These are phyloP conservation scores for Golubevia pallescens DNA, from an alignment of 1,284 basidiomycete genomes.

Conservation along the genomic window DNA sequence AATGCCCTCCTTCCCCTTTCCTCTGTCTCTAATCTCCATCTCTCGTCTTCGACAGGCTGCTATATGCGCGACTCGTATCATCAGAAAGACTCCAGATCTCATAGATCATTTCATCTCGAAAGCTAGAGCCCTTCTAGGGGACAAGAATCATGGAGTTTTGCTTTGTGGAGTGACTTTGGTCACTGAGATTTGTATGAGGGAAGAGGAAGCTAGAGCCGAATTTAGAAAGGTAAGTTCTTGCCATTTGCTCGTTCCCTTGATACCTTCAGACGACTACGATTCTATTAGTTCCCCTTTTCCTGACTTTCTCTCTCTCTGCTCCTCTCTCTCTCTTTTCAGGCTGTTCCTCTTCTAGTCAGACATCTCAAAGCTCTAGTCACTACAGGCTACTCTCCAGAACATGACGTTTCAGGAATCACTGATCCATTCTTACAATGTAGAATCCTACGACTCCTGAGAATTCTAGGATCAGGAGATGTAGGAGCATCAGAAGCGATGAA, in stretches of 20 bases:
- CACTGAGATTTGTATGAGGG: constrained; percentile 53
- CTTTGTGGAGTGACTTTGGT: constrained; percentile 60
- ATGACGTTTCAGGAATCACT: constrained; percentile 63
- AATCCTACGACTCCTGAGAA: constrained; percentile 56
- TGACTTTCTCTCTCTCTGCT: not conserved
- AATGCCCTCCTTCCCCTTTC: not conserved
- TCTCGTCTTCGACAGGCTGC: constrained; percentile 24
- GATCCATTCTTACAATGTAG: constrained; percentile 63
- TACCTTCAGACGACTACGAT: not conserved
- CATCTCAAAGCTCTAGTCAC: constrained; percentile 61
- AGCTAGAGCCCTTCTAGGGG: constrained; percentile 51
- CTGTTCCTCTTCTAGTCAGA: constrained; percentile 50
- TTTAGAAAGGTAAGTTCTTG: constrained; percentile 34
- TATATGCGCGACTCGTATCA: constrained; percentile 61
- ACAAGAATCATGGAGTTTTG: constrained; percentile 63
- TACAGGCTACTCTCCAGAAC: constrained; percentile 63
- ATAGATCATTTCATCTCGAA: constrained; percentile 58
- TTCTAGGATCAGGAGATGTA: constrained; percentile 51
- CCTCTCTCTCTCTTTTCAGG: constrained; percentile 1
- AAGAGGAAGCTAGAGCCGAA: constrained; percentile 31
- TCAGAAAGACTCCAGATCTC: constrained; percentile 61
- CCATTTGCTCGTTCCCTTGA: not conserved
- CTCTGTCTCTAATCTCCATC: not conserved
- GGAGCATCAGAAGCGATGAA: constrained; percentile 57
- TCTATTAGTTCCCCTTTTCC: not conserved